These are phyloP conservation scores for Solanum hybrid DNA, from an alignment of 305 asterid species.

Conservation along the genomic window DNA sequence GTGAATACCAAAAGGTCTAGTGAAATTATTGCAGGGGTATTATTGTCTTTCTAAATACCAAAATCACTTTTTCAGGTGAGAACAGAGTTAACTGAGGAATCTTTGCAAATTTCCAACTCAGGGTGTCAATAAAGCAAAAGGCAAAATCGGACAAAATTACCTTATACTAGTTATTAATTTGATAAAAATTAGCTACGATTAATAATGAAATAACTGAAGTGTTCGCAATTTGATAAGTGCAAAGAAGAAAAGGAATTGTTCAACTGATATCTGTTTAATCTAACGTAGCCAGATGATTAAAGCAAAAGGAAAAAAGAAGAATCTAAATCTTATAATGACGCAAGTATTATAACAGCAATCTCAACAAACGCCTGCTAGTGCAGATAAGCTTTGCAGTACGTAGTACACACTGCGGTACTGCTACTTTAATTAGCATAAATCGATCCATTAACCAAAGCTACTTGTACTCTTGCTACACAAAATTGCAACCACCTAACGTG, in stretches of 20 bases:
- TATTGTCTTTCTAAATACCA: slow-evolving; percentile 14
- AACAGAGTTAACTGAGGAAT: background rate
- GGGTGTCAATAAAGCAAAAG: slow-evolving; percentile 5
- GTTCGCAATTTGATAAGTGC: background rate
- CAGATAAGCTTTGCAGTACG: slow-evolving; percentile 15
- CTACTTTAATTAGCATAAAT: slow-evolving; percentile 9
- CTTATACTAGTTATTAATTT: background rate
- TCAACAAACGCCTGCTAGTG: slow-evolving; percentile 8
- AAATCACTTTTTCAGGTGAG: background rate
- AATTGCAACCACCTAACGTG: slow-evolving; percentile 5
- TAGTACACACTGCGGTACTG: background rate
- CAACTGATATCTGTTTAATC: background rate
- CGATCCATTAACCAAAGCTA: background rate
- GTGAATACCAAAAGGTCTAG: slow-evolving; percentile 17
- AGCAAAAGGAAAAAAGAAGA: background rate
- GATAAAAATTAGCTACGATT: background rate
- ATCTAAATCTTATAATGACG: background rate
- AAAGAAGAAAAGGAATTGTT: background rate
- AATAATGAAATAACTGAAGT: background rate
- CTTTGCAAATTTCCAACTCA: slow-evolving; percentile 5
- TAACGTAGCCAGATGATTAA: background rate
- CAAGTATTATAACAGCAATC: slow-evolving; percentile 7
- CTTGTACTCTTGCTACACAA: background rate
- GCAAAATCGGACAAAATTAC: background rate
- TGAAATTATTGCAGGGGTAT: slow-evolving; percentile 9